These are phyloP conservation scores for Marasmius tenuissimus DNA, from an alignment of 1,284 basidiomycete species.

Conservation along the genomic window DNA sequence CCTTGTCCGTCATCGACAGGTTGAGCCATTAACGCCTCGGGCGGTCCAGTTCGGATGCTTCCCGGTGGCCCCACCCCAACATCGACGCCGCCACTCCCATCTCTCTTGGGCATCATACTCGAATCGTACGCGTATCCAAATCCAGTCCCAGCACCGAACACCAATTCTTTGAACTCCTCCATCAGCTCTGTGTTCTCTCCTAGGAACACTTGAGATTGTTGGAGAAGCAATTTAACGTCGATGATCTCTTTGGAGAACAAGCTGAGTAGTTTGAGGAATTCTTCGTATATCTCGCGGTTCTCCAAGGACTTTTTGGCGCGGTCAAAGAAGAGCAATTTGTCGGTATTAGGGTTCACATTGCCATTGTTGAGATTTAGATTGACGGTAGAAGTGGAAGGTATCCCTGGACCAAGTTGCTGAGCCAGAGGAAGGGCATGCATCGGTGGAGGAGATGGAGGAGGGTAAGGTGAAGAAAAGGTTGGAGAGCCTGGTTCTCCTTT, in stretches of 20 bases:
- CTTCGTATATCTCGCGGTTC: conserved; percentile 85
- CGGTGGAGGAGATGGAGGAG: conserved; percentile 32
- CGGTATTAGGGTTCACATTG: conserved; percentile 37
- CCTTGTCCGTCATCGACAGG: conserved; percentile 76
- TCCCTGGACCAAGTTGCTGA: conserved; percentile 16
- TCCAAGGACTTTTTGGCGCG: conserved; percentile 85
- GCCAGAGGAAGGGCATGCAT: conserved; percentile 18
- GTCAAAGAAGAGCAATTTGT: conserved; percentile 94
- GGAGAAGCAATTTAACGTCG: conserved; percentile 81
- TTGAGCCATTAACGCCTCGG: conserved; percentile 66
- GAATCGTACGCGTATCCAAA: conserved; percentile 23
- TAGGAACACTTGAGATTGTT: conserved; percentile 80
- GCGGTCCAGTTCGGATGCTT: conserved; percentile 67
- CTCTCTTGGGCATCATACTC: background rate
- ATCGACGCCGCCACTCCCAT: conserved; percentile 41
- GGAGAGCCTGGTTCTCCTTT: conserved; percentile 58
- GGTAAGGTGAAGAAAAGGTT: conserved; percentile 51
- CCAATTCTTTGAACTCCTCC: conserved; percentile 83
- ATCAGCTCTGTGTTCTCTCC: conserved; percentile 76
- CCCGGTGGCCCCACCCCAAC: conserved; percentile 77
- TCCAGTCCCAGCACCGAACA: conserved; percentile 69
- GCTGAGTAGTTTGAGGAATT: conserved; percentile 91
- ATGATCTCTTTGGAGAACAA: conserved; percentile 93
- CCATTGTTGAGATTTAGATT: conserved; percentile 44
- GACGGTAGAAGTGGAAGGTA: conserved; percentile 23